Evolutionary conservation across 208 protist species (phyloP), one percentile per base, ranked within the genome.

Genomic region (Trypanosoma theileri): DNA sequence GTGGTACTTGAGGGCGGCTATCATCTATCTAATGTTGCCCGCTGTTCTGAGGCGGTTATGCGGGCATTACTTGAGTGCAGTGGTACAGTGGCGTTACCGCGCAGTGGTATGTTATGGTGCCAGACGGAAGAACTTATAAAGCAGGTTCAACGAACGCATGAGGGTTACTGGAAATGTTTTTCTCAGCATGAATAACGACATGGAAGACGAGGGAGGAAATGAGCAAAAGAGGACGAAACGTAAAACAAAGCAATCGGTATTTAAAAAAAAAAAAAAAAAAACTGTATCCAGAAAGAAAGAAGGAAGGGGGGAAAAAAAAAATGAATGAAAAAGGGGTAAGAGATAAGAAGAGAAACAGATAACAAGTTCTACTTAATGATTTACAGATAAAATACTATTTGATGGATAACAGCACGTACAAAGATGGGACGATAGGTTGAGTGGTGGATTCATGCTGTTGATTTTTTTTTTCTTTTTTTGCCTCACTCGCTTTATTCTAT

Each of bases 1-100:
- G 81, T 91, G 3, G 91, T 79, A 0, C 79, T 98, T 10, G 93
- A 98, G 73, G 95, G 95, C 28, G 95, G 95, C 31, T 97, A 97
- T 70, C 84, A 93, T 66, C 65, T 93, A n/a, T 66, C 72, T 17
- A 91, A 96, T 60, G 85, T 96, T 7, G 90, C 90, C 0, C 77
- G 81, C 16, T 90, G 88, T 71, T 81, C 85, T 0, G 90, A 96
- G 79, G 86, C 86, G 28, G 90, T 93, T 19, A 60, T 93, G 66
- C 87, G 90, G 7, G 88, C 85, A 13, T 62, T 96, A 52, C 77
- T 96, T 13, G 83, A 89, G 61, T 51, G 52, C 22, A 73, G 64
- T 48, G 60, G 69, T 28, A 51, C 58, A 9, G 12, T 59, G 13
- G 62, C 50, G n/a, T 64, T 92, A 19, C 81, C 86, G 3, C 53